Conservation (phyloP, 805 yeast species). For the Wilhelminamyces savonicus region DNA sequence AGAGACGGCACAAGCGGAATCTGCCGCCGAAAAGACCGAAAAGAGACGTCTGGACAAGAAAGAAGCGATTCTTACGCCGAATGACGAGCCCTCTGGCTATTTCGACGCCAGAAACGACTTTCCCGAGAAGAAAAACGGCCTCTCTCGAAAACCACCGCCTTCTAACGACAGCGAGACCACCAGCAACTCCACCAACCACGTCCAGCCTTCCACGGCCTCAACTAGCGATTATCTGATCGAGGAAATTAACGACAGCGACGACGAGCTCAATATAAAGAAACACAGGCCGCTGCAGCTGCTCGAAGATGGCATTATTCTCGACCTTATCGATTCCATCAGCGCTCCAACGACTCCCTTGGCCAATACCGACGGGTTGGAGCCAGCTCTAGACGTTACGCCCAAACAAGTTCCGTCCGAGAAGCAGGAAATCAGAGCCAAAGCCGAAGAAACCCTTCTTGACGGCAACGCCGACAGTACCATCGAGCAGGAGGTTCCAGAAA, state of each 20-base stretch:
- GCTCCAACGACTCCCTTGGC: slow-evolving; percentile 13
- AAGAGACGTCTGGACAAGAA: too few species aligned
- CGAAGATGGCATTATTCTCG: slow-evolving; percentile 15
- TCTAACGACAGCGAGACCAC: neutral
- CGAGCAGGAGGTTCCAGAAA: too few species aligned
- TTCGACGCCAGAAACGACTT: too few species aligned
- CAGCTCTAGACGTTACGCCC: slow-evolving; percentile 10
- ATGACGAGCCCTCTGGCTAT: too few species aligned
- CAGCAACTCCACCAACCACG: neutral
- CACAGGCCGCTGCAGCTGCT: slow-evolving; percentile 2
- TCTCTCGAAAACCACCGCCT: neutral
- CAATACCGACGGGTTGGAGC: slow-evolving; percentile 5
- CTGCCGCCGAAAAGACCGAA: too few species aligned
- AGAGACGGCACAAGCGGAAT: too few species aligned
- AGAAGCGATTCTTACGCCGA: too few species aligned
- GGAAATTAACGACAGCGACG: slow-evolving; percentile 36
- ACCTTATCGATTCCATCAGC: slow-evolving; percentile 12
- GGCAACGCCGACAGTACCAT: too few species aligned
- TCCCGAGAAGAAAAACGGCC: neutral
- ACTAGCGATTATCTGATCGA: slow-evolving; percentile 27
- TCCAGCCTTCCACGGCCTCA: slow-evolving; percentile 1
- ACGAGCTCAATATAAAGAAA: slow-evolving; percentile 17
- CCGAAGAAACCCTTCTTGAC: too few species aligned
- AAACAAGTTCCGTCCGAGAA: too few species aligned
- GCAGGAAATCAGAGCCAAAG: too few species aligned